These are phyloP conservation scores for Teunomyces lycoperdinae DNA, from an alignment of 805 yeast genomes.

Conservation along the genomic window DNA sequence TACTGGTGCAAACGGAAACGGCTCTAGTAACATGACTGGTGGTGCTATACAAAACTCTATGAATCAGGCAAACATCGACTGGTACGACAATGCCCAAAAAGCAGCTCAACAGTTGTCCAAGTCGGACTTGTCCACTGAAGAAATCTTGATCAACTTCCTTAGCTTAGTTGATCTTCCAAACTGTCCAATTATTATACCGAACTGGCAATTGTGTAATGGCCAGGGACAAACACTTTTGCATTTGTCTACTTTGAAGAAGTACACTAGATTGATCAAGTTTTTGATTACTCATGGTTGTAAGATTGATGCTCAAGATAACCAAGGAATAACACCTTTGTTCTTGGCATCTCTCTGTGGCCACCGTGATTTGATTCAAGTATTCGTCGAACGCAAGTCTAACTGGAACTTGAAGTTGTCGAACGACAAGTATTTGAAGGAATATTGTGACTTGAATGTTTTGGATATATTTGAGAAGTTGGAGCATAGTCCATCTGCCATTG, in stretches of 20 bases:
- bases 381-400: constrained; percentile 65
- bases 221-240: constrained; percentile 91
- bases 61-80: constrained; percentile 31
- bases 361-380: constrained; percentile 58
- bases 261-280: constrained; percentile 55
- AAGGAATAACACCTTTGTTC: constrained; percentile 85
- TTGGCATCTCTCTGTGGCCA: constrained; percentile 79
- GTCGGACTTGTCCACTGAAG: constrained; percentile 47
- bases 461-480: constrained; percentile 35
- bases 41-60: constrained; percentile 8
- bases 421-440: constrained; percentile 42
- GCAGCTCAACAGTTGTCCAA: constrained; percentile 48
- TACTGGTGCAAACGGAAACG: constrained; percentile 33
- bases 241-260: constrained; percentile 76
- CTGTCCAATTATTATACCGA: constrained; percentile 60
- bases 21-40: constrained; percentile 10
- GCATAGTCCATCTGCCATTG: constrained; percentile 8
- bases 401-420: constrained; percentile 49
- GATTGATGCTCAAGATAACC: constrained; percentile 69
- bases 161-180: constrained; percentile 63
- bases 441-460: constrained; percentile 44
- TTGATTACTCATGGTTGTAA: constrained; percentile 67
- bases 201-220: constrained; percentile 75
- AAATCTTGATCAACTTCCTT: constrained; percentile 48
- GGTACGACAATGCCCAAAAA: constrained; percentile 53